These are phyloP conservation scores for Metarhizium sp. DNA, from an alignment of 2,329 filamentous ascomycete genomes.

Conservation along the genomic window DNA sequence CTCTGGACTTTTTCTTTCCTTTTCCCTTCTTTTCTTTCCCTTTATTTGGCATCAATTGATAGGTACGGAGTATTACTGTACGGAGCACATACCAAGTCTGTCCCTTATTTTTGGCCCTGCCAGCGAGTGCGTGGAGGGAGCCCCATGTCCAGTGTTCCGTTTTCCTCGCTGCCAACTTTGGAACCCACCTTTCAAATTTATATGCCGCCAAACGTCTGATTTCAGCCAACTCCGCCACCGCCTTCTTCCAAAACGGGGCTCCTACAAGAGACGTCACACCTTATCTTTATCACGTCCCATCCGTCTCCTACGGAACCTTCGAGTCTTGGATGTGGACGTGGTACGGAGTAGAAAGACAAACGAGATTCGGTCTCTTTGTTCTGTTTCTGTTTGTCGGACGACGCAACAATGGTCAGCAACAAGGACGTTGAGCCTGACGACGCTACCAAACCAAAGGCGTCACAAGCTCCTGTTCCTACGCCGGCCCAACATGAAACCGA, in stretches of 20 bases:
- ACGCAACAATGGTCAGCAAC: slow-evolving; percentile 11
- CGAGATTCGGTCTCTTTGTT: not conserved
- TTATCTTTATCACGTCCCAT: slow-evolving; percentile 13
- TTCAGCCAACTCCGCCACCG: slow-evolving; percentile 2
- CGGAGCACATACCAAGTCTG: too few relatives aligned
- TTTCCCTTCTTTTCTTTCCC: too few relatives aligned
- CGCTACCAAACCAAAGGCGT: slow-evolving; percentile 12
- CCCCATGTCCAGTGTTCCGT: too few relatives aligned
- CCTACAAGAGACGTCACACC: slow-evolving; percentile 2
- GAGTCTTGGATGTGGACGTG: slow-evolving; percentile 18
- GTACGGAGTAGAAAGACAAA: slow-evolving; percentile 1
- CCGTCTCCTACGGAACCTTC: slow-evolving; percentile 9
- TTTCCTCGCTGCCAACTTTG: too few relatives aligned
- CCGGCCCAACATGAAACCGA: slow-evolving; percentile 41
- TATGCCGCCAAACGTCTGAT: not conserved
- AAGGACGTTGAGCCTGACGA: slow-evolving; percentile 16
- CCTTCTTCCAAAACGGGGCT: slow-evolving; percentile 6
- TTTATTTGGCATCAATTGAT: too few relatives aligned
- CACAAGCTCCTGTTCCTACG: slow-evolving; percentile 15
- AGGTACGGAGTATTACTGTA: too few relatives aligned
- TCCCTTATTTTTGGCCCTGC: too few relatives aligned
- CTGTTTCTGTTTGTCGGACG: slow-evolving; percentile 5
- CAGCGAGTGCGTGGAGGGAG: too few relatives aligned
- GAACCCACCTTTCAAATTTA: not conserved
- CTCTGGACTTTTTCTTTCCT: too few relatives aligned